Conservation (phyloP, 768 basidiomycete genomes). For the Trametes elegans region DNA sequence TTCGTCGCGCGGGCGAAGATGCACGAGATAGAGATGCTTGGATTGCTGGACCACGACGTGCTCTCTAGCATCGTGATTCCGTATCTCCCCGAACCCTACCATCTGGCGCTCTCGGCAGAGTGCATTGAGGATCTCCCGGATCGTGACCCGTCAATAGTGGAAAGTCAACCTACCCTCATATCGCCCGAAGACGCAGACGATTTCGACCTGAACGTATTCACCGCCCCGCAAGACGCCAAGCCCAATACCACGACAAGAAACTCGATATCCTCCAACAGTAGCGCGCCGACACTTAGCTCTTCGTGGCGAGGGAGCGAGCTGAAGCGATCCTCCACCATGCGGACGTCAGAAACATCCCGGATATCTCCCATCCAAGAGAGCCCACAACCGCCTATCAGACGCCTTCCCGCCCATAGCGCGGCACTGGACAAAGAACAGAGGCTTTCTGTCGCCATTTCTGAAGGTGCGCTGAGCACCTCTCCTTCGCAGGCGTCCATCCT, state of each 20-base stretch:
- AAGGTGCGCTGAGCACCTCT: conserved; percentile 48
- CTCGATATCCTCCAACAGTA: conserved; percentile 40
- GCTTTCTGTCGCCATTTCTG: conserved; percentile 17
- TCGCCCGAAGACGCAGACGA: conserved; percentile 62
- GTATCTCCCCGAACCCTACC: conserved; percentile 51
- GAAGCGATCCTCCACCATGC: conserved; percentile 27
- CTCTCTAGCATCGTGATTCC: conserved; percentile 88
- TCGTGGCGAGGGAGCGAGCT: conserved; percentile 37
- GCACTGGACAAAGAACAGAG: conserved; percentile 19
- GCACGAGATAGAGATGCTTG: conserved; percentile 96
- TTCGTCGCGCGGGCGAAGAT: conserved; percentile 95
- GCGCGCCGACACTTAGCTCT: conserved; percentile 35
- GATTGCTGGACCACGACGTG: conserved; percentile 87
- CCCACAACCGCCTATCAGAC: conserved; percentile 47
- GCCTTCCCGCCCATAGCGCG: conserved; percentile 46
- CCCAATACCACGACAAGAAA: conserved; percentile 32
- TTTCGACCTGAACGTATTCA: conserved; percentile 73
- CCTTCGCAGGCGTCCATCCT: conserved; percentile 68
- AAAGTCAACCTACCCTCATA: conserved; percentile 1
- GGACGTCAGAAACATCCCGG: conserved; percentile 46
- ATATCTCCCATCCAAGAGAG: conserved; percentile 75
- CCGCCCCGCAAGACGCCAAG: conserved; percentile 42
- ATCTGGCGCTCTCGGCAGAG: conserved; percentile 22
- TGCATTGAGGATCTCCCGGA: conserved; percentile 15
- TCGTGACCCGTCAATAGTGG: background rate